Evolutionary conservation across 2,329 filamentous ascomycete species (phyloP).

Genomic region (Fusarium longipes): DNA sequence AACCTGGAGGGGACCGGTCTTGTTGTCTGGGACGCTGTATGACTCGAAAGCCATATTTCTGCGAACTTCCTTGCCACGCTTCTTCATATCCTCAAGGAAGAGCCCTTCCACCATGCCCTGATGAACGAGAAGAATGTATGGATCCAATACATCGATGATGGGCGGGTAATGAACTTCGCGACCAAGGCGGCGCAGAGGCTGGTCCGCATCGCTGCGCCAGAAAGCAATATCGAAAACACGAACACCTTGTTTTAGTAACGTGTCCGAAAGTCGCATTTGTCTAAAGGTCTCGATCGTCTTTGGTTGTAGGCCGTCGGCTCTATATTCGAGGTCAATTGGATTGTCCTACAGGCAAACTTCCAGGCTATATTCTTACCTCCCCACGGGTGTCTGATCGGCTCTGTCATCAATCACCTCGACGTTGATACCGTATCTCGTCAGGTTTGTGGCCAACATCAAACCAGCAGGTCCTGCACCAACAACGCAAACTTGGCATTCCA

Average conservation of each 20-base stretch:
- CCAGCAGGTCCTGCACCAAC: slow-evolving; percentile 68
- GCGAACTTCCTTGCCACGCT: slow-evolving; percentile 71
- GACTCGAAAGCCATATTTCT: slow-evolving; percentile 73
- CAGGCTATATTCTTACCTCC: slow-evolving; percentile 55
- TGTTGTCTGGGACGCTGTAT: slow-evolving; percentile 60
- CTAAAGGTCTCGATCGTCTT: slow-evolving; percentile 83
- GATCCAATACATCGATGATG: slow-evolving; percentile 66
- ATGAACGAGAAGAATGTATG: slow-evolving; percentile 70
- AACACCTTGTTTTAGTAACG: slow-evolving; percentile 73
- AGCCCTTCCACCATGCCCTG: slow-evolving; percentile 81
- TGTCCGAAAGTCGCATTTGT: slow-evolving; percentile 78
- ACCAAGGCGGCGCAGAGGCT: slow-evolving; percentile 68
- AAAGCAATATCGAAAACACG: slow-evolving; percentile 80
- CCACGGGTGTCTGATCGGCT: slow-evolving; percentile 73
- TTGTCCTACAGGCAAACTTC: slow-evolving; percentile 1
- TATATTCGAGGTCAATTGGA: slow-evolving; percentile 45
- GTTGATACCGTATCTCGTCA: slow-evolving; percentile 74
- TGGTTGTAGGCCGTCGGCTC: slow-evolving; percentile 78
- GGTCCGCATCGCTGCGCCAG: slow-evolving; percentile 68
- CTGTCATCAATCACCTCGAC: slow-evolving; percentile 76
- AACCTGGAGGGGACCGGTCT: slow-evolving; percentile 59
- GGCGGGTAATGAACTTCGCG: slow-evolving; percentile 77
- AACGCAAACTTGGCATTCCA: slow-evolving; percentile 61
- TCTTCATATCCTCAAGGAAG: slow-evolving; percentile 75
- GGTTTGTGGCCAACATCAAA: slow-evolving; percentile 64